Evolutionary conservation across 164 flowering plant species (phyloP), one percentile per base, ranked within the genome.

Genomic region (Kingdonia uniflora): DNA sequence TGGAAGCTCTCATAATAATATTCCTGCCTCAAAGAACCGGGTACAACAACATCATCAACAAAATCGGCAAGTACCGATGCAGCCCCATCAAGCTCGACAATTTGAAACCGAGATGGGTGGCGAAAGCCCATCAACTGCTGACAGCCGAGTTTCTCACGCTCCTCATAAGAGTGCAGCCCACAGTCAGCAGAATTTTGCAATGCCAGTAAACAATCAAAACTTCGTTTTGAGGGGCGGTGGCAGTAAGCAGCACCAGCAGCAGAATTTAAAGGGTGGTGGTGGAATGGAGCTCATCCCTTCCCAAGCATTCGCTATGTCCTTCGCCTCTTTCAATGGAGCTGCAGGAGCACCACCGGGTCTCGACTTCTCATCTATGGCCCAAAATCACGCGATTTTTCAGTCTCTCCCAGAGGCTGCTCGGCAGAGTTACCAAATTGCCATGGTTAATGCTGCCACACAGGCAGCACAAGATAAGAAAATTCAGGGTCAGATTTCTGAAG

Each of bases 251-350:
- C 75, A 72, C 65, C 80, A 66, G 56, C 81, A 61, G 50, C 84
- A 67, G 52, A 66, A 69, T 20, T 35, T 77, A 21, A 87, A 81
- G 70, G 65, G 75, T 40, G 84, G 81, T 25, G 65, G 75, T 40
- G 84, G 81, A 33, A 65, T 70, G 46, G 96, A 87, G 16, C 55
- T 85, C n/a, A 21, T 70, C 17, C 63, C 82, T 3, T 68, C 92
- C 51, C 94, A 76, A 56, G 66, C 90, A 26, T 84, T 84, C 71
- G 84, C 94, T 0, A 74, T 92, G 95, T 74, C 96, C 12, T 86
- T 86, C 63, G 77, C 84, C 22, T 60, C 85, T 15, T 60, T 75
- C 2, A 77, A 69, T 68, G 83, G 84, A n/a, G 63, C 77, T 40
- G 56, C 73, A 20, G n/a, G n/a, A n/a, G 22, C 74, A 46, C 57